Conservation (phyloP, 352 stramenopile genomes). For the Phytophthora sojae region DNA sequence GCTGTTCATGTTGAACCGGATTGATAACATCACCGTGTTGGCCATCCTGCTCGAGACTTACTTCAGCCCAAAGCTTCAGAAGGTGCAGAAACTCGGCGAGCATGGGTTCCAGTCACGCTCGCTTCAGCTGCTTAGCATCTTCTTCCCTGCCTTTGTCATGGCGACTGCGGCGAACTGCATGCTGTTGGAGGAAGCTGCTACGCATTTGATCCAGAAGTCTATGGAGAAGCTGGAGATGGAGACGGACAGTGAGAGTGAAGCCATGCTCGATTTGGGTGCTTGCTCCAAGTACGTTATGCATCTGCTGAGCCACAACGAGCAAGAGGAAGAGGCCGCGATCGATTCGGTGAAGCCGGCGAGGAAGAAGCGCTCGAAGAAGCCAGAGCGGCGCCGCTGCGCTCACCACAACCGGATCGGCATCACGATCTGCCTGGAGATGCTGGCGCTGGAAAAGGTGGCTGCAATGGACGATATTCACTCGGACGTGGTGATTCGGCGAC, state of each 20-base stretch:
- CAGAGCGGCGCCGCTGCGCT: conserved; percentile 46
- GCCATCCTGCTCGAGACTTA: conserved; percentile 77
- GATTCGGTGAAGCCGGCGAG: conserved; percentile 9
- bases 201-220: conserved; percentile 67
- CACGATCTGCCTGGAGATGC: conserved; percentile 75
- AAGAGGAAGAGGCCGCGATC: conserved; percentile 28
- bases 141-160: conserved; percentile 76
- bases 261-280: conserved; percentile 54
- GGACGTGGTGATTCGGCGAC: conserved; percentile 46
- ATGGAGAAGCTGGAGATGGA: conserved; percentile 63
- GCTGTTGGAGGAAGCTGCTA: conserved; percentile 69
- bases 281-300: conserved; percentile 73
- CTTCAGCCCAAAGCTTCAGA: conserved; percentile 68
- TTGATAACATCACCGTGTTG: conserved; percentile 68
- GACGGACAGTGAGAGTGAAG: conserved; percentile 26
- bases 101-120: conserved; percentile 70
- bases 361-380: conserved; percentile 33
- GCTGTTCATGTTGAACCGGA: conserved; percentile 76
- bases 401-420: conserved; percentile 79
- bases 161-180: conserved; percentile 62
- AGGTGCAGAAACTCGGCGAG: conserved; percentile 59
- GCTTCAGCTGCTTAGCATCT: conserved; percentile 77
- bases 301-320: conserved; percentile 60
- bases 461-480: conserved; percentile 31
- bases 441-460: conserved; percentile 64